Percentiles rank a stretch among this genome's conserved stretches.
Evolutionary conservation across 75 land plant species (phyloP).

Genomic region (Azolla pinnata): DNA sequence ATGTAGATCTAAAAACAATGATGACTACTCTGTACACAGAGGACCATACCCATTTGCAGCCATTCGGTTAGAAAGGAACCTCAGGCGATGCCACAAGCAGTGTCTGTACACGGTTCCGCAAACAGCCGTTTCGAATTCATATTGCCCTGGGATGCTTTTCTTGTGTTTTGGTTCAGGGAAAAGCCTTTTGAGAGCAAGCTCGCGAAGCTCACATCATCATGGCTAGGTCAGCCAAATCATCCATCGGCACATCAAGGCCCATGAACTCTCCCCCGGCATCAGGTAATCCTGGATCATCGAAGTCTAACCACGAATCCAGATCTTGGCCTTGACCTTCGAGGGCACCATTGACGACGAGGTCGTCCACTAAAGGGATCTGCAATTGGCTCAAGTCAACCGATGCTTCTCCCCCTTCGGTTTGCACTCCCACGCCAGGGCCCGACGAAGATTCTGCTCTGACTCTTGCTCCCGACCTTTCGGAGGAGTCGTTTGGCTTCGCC

Average conservation of each 20-base stretch:
- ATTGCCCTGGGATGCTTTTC: no score
- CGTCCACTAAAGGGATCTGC: constrained; percentile 50
- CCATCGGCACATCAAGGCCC: constrained; percentile 88
- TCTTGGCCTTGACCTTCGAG: constrained; percentile 47
- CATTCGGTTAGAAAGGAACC: no score
- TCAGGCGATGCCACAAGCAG: no score
- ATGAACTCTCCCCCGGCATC: constrained; percentile 44
- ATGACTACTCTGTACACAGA: no score
- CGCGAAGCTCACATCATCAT: constrained; percentile 67
- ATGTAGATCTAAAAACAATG: no score
- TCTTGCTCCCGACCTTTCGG: constrained; percentile 10
- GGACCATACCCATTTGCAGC: no score
- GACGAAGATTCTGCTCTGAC: constrained; percentile 2
- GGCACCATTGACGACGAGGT: constrained; percentile 40
- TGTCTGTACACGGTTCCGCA: no score
- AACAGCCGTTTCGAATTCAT: no score
- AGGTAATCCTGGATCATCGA: constrained; percentile 50
- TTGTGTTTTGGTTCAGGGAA: no score
- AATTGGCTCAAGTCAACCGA: constrained; percentile 38
- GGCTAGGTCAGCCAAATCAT: constrained; percentile 60
- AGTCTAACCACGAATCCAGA: constrained; percentile 56
- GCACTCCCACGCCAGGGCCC: constrained; percentile 5
- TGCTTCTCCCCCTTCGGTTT: constrained; percentile 25
- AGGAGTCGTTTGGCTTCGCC: constrained; percentile 34
- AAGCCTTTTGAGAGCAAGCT: no score